These are phyloP conservation scores for Cryptomeria japonica DNA, from an alignment of 75 land plant species.

Conservation along the genomic window DNA sequence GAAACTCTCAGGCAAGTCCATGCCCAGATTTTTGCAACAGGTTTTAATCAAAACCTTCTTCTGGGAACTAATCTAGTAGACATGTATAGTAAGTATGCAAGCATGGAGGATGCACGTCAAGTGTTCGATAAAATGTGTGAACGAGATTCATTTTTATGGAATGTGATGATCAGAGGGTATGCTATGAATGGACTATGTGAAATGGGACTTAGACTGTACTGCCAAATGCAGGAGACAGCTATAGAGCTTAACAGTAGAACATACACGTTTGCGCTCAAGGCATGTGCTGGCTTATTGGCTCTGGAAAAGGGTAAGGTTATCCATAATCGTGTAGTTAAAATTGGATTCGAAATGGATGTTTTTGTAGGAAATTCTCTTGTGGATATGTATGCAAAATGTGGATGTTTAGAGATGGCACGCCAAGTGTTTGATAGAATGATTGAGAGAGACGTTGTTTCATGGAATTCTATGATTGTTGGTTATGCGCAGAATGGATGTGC, in stretches of 20 bases:
- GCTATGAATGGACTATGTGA: constrained; percentile 18
- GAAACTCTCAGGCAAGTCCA: neutral
- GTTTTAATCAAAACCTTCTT: constrained; percentile 12
- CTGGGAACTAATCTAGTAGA: constrained; percentile 7
- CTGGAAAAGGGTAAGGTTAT: constrained; percentile 33
- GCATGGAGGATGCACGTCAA: constrained; percentile 9
- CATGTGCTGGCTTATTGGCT: constrained; percentile 31
- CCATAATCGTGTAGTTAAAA: constrained; percentile 32
- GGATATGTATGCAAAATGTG: constrained; percentile 43
- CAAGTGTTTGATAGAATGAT: constrained; percentile 27
- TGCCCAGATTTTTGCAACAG: constrained; percentile 6
- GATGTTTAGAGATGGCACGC: constrained; percentile 14
- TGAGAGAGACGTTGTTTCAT: constrained; percentile 36
- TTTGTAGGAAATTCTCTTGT: constrained; percentile 39
- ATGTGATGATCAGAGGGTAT: constrained; percentile 25
- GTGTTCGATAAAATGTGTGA: constrained; percentile 19
- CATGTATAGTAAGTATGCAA: constrained; percentile 10
- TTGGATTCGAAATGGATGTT: constrained; percentile 1
- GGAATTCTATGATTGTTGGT: constrained; percentile 41
- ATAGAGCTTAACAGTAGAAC: constrained; percentile 15
- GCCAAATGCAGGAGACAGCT: constrained; percentile 22
- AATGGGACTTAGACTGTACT: constrained; percentile 8
- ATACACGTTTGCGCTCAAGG: constrained; percentile 11
- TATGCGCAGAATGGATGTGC: constrained; percentile 23
- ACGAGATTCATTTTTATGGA: constrained; percentile 23